phyloP scores from a whole-genome alignment of 495 filamentous ascomycete species.

The Trichoderma erinaceum region DNA sequence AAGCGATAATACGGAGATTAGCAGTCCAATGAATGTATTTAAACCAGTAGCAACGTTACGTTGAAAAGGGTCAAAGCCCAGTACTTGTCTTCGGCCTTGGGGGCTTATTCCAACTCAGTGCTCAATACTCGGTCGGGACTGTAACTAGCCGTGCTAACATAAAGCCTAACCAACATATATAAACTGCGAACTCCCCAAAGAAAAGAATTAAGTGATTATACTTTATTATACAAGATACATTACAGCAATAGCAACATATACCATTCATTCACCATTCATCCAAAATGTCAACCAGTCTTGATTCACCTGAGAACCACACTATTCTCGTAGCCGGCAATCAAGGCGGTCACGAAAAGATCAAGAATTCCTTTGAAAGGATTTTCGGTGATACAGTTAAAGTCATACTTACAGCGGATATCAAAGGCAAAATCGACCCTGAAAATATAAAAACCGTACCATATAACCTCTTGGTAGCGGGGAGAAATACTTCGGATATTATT shows the following conservation, averaged over 20 bases:
- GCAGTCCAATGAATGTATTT: too few species aligned
- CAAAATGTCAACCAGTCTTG: not conserved
- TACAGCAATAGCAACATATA: too few species aligned
- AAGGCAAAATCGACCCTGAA: not conserved
- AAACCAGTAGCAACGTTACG: too few species aligned
- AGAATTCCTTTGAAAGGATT: not conserved
- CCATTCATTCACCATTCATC: not conserved
- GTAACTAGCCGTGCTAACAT: not conserved
- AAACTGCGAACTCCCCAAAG: not conserved
- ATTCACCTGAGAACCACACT: not conserved
- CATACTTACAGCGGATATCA: not conserved
- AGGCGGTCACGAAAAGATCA: not conserved
- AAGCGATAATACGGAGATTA: too few species aligned
- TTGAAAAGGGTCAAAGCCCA: too few species aligned
- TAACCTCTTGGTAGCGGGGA: too few species aligned
- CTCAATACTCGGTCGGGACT: too few species aligned
- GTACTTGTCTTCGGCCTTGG: too few species aligned
- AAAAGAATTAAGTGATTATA: not conserved
- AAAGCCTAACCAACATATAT: not conserved
- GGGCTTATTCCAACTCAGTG: too few species aligned
- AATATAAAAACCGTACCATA: not conserved
- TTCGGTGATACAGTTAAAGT: not conserved
- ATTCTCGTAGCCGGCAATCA: not conserved
- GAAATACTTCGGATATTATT: too few species aligned
- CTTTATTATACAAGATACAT: not conserved